Conservation (phyloP, 176 grass and related monocot species). For the Lolium multiflorum region DNA sequence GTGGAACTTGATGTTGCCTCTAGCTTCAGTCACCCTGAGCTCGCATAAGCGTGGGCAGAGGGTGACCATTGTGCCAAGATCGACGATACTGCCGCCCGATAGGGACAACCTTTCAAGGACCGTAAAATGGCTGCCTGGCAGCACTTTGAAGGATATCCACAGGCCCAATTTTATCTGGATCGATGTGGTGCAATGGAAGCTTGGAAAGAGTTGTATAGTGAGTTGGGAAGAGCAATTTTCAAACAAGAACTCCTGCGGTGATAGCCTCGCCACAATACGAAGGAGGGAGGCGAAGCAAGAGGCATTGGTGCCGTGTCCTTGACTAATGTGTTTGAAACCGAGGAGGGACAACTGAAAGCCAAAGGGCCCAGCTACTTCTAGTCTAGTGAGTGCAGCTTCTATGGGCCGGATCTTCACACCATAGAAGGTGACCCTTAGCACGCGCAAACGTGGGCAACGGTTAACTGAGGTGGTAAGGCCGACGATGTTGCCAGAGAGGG, state of each 20-base stretch:
- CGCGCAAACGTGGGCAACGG: neutral
- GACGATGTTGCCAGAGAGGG: neutral
- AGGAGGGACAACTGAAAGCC: neutral
- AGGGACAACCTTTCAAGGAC: neutral
- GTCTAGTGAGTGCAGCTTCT: neutral
- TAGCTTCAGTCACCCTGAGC: neutral
- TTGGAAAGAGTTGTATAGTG: neutral
- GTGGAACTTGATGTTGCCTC: neutral
- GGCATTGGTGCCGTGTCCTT: neutral
- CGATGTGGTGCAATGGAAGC: neutral
- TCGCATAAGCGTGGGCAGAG: neutral
- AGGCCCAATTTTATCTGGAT: neutral
- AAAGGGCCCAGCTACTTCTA: neutral
- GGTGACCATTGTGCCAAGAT: neutral
- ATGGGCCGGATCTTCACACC: neutral
- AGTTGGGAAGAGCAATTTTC: too few relatives aligned
- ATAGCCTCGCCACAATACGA: neutral
- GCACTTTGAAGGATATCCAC: neutral
- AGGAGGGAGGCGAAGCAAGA: neutral
- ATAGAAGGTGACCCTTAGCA: neutral
- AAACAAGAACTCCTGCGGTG: neutral
- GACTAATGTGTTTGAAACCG: neutral
- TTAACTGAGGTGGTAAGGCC: neutral
- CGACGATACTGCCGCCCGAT: neutral
- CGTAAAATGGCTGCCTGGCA: neutral